phyloP scores from a whole-genome alignment of 257 asterid species.

The Solanum etuberosum region DNA sequence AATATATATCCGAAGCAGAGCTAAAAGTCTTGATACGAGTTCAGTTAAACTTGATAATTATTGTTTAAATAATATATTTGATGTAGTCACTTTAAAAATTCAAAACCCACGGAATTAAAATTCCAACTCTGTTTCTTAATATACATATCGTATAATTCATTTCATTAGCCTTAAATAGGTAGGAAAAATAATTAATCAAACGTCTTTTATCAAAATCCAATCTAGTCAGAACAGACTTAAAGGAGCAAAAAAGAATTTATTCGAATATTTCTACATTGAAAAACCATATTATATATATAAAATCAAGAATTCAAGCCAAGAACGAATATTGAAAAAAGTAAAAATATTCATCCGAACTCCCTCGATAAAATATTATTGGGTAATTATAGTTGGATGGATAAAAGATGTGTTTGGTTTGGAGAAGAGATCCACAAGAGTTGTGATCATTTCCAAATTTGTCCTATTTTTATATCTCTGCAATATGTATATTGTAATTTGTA shows the following conservation, averaged over 20 bases:
- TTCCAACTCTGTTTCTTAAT: not conserved
- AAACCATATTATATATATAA: no score
- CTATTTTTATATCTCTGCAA: not conserved
- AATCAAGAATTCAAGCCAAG: no score
- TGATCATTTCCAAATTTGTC: not conserved
- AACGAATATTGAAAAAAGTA: fast-evolving
- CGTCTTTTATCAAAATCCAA: not conserved
- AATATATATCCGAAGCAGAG: not conserved
- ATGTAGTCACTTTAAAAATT: not conserved
- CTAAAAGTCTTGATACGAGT: no score
- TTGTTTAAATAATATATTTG: no score
- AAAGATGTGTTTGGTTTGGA: not conserved
- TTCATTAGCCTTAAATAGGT: not conserved
- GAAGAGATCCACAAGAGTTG: not conserved
- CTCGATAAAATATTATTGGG: not conserved
- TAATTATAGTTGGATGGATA: not conserved
- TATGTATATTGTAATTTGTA: not conserved
- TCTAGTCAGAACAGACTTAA: no score
- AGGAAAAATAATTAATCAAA: not conserved
- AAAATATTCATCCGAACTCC: not conserved
- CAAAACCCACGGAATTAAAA: not conserved
- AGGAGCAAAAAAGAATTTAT: no score
- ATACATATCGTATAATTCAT: not conserved
- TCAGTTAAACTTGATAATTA: no score
- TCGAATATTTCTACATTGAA: no score